Conservation (phyloP, 495 filamentous ascomycete genomes). For the Podospora pseudoanserina region DNA sequence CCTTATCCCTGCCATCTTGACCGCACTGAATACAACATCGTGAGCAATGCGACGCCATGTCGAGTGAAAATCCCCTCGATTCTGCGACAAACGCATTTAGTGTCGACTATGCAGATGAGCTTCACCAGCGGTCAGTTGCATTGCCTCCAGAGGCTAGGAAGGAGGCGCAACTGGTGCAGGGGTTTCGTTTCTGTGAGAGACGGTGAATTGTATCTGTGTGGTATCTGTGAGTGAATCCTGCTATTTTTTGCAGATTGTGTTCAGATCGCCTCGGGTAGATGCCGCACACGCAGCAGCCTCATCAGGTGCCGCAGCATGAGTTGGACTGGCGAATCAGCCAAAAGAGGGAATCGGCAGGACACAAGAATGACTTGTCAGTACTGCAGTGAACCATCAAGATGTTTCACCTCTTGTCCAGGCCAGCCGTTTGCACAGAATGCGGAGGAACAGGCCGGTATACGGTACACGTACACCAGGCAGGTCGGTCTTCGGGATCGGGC, state of each 20-base stretch:
- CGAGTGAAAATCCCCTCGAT: slow-evolving; percentile 12
- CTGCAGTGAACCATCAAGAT: slow-evolving; percentile 21
- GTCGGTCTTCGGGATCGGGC: slow-evolving; percentile 24
- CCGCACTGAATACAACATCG: slow-evolving; percentile 18
- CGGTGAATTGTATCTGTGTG: background rate
- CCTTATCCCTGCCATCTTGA: slow-evolving; percentile 29
- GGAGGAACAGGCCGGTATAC: background rate
- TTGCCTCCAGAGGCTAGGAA: background rate
- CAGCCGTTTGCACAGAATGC: slow-evolving; percentile 23
- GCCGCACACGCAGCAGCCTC: slow-evolving; percentile 15
- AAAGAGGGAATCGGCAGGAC: slow-evolving; percentile 6
- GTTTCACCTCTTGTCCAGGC: slow-evolving; percentile 24
- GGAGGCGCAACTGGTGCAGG: background rate
- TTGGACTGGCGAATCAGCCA: slow-evolving; percentile 6
- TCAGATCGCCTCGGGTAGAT: slow-evolving; percentile 2
- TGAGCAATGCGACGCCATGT: slow-evolving; percentile 16
- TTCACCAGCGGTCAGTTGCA: slow-evolving; percentile 17
- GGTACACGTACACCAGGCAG: background rate
- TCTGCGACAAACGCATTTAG: background rate
- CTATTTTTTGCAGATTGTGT: slow-evolving; percentile 7
- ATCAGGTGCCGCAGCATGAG: background rate
- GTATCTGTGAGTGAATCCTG: background rate
- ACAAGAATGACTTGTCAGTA: slow-evolving; percentile 25
- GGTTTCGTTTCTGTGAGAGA: background rate
- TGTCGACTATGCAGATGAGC: slow-evolving; percentile 6